Evolutionary conservation across 2,329 filamentous ascomycete genomes (phyloP), one percentile per base, ranked within the genome.

Genomic region (Fusarium xylarioides): DNA sequence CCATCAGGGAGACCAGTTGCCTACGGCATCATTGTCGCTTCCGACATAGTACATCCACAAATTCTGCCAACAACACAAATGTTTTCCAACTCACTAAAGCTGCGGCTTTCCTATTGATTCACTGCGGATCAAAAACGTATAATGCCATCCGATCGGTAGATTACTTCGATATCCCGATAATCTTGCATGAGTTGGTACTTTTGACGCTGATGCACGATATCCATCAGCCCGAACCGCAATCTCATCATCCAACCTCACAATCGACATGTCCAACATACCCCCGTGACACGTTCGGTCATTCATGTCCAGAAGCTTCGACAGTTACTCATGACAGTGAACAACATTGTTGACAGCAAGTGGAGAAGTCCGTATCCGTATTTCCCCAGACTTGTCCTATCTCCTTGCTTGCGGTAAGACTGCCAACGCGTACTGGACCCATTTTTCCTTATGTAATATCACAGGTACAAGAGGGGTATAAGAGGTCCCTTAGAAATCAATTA

Each of bases 141-240:
- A 7, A 19, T 34, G n/a, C 11, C 16, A 34, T 2, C 21, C 12
- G 30, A 52, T 52, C n/a, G n/a, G 11, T 14, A 52, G n/a, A 23
- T 0, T 1, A 52, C 1, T 1, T 15, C 0, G n/a, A 52, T 8
- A 11, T 11, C 9, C n/a, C 47, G n/a, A 35, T 11, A 35, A 35
- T 34, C n/a, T 23, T 14, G 4, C n/a, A 23, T 18, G 1, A 19
- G 5, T 34, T 18, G 2, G 30, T 34, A 34, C 1, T 0, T 1
- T 19, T 50, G 30, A 15, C 47, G 37, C 10, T 6, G 16, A 23
- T 10, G 7, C 23, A 2, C n/a, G 0, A 16, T 10, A 1, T 37
- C 50, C 50, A 53, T 38, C 9, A 2, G 12, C 34, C 50, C 23
- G 34, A 21, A 16, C 50, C 50, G 23, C 34, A 9, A 26, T n/a